These are phyloP conservation scores for Cubamyces sp. DNA, from an alignment of 768 basidiomycete species.

Conservation along the genomic window DNA sequence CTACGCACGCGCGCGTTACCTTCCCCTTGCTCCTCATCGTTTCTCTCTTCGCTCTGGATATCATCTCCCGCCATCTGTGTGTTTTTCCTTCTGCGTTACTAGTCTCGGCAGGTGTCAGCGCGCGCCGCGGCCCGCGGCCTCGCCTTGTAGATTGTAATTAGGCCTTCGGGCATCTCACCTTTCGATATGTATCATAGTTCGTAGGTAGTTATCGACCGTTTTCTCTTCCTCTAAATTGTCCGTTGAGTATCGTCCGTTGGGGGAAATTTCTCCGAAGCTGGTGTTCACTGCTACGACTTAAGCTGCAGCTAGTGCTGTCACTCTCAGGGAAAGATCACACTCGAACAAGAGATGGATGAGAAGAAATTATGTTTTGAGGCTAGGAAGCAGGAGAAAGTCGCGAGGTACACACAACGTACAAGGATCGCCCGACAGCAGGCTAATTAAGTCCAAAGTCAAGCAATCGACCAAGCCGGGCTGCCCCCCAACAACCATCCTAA, in stretches of 20 bases:
- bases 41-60: background rate
- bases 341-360: background rate
- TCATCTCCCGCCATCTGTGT: too few relatives aligned
- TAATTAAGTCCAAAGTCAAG: background rate
- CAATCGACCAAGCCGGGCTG: too few relatives aligned
- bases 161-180: background rate
- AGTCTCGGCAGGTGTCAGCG: too few relatives aligned
- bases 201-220: slow-evolving; percentile 5
- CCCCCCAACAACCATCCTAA: background rate
- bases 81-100: too few relatives aligned
- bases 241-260: too few relatives aligned
- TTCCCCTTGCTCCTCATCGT: background rate
- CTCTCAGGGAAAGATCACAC: too few relatives aligned
- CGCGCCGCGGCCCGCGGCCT: background rate
- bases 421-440: background rate
- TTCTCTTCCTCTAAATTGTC: background rate
- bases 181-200: slow-evolving; percentile 13
- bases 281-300: too few relatives aligned
- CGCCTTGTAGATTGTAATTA: slow-evolving; percentile 14
- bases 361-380: slow-evolving; percentile 6
- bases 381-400: slow-evolving; percentile 12
- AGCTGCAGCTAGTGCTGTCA: too few relatives aligned
- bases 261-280: too few relatives aligned
- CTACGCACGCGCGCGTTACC: background rate
- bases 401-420: slow-evolving; percentile 20